Conservation (phyloP, 495 filamentous ascomycete species). For the Niebla homalea region DNA sequence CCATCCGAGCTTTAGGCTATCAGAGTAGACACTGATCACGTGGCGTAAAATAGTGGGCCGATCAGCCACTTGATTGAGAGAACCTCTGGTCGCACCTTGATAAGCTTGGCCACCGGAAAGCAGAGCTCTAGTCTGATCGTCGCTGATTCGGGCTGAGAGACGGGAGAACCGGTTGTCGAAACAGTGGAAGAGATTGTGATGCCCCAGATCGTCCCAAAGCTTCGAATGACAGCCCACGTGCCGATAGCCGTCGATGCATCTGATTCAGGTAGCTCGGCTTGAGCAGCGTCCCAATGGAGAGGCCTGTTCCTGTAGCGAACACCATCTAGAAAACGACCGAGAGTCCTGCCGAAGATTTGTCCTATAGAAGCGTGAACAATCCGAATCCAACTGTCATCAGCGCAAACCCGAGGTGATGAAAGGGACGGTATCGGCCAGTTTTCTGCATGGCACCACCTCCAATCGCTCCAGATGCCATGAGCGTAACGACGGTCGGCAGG, state of each 20-base stretch:
- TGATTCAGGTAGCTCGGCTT: conserved; percentile 22
- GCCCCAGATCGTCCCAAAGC: conserved; percentile 37
- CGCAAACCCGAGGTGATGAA: conserved; percentile 28
- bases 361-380: conserved; percentile 26
- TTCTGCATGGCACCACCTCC: conserved; percentile 25
- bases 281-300: conserved; percentile 24
- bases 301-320: conserved; percentile 20
- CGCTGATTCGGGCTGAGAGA: neutral
- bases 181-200: conserved; percentile 35
- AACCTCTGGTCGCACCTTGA: conserved; percentile 4
- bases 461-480: conserved; percentile 22
- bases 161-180: conserved; percentile 31
- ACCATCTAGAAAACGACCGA: conserved; percentile 25
- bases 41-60: neutral
- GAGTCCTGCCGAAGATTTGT: conserved; percentile 11
- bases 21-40: conserved; percentile 12
- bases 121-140: neutral
- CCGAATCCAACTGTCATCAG: conserved; percentile 29
- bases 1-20: conserved; percentile 13
- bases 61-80: neutral
- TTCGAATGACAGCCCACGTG: conserved; percentile 34
- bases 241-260: conserved; percentile 30
- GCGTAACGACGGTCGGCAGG: conserved; percentile 24
- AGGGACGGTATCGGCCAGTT: conserved; percentile 31
- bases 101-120: conserved; percentile 12